Evolutionary conservation across 495 filamentous ascomycete species (phyloP).

Genomic region (Baudoinia panamericana): DNA sequence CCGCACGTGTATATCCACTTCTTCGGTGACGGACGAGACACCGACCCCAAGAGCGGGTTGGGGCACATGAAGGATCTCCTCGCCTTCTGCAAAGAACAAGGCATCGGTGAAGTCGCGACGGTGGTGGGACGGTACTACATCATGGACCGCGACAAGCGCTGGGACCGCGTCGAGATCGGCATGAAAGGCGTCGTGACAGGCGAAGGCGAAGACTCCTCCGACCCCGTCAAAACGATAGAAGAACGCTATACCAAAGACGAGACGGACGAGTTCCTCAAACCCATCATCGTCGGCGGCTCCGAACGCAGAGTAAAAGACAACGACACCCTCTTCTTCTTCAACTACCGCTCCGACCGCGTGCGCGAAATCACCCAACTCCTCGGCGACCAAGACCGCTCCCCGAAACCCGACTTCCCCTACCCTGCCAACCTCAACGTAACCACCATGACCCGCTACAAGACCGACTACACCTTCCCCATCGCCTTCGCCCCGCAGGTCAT

Average conservation of each 20-base stretch:
- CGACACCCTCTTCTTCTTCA: constrained; percentile 98
- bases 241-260: constrained; percentile 76
- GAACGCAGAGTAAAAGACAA: constrained; percentile 74
- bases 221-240: constrained; percentile 76
- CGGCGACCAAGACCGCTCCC: constrained; percentile 80
- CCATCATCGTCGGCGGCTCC: constrained; percentile 83
- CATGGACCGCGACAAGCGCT: constrained; percentile 99
- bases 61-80: constrained; percentile 79
- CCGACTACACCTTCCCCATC: constrained; percentile 80
- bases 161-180: constrained; percentile 85
- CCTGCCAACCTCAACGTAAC: constrained; percentile 82
- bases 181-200: constrained; percentile 74
- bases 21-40: constrained; percentile 95
- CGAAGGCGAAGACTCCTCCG: constrained; percentile 70
- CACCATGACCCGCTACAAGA: constrained; percentile 99
- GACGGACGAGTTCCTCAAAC: constrained; percentile 96
- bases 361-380: constrained; percentile 92
- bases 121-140: constrained; percentile 93
- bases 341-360: constrained; percentile 97
- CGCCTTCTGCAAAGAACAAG: constrained; percentile 65
- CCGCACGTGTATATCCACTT: constrained; percentile 96
- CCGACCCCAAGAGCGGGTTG: constrained; percentile 81
- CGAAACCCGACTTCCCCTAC: constrained; percentile 82
- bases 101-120: constrained; percentile 77
- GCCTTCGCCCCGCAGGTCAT: constrained; percentile 92